These are phyloP conservation scores for Lepidium sativum DNA, from an alignment of 345 rosid species.

Conservation along the genomic window DNA sequence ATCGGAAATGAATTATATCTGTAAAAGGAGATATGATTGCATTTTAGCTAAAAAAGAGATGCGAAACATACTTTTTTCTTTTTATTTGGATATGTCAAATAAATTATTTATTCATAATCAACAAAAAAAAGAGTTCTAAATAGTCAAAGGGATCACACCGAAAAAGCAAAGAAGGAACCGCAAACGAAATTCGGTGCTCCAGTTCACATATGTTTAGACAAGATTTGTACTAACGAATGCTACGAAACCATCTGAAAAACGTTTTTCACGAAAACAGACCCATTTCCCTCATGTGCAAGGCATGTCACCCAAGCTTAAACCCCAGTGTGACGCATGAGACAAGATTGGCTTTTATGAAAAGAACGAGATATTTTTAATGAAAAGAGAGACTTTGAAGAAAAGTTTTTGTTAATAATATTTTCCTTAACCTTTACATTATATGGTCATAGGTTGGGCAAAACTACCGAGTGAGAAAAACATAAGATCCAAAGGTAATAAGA, in stretches of 20 bases:
- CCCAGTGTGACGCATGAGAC: neutral
- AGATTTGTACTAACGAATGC: neutral
- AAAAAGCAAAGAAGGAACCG: neutral
- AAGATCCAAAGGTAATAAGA: no score
- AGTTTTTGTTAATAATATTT: no score
- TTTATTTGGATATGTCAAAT: neutral
- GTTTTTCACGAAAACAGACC: neutral
- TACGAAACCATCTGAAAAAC: slow-evolving; percentile 19
- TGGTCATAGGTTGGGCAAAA: no score
- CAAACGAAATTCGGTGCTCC: slow-evolving; percentile 3
- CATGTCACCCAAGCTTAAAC: neutral
- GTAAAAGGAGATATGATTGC: neutral
- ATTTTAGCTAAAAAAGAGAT: neutral
- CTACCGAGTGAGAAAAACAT: no score
- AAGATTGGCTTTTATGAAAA: neutral
- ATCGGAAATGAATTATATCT: no score
- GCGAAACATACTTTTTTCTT: no score
- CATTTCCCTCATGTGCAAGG: neutral
- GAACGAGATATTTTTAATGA: neutral
- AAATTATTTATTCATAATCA: neutral
- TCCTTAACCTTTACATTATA: no score
- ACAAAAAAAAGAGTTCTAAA: neutral
- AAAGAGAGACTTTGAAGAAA: no score
- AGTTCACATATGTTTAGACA: slow-evolving; percentile 11
- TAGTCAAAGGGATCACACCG: slow-evolving; percentile 20